These are phyloP conservation scores for Arxiozyma heterogenica DNA, from an alignment of 1,139 yeast genomes.

Conservation along the genomic window DNA sequence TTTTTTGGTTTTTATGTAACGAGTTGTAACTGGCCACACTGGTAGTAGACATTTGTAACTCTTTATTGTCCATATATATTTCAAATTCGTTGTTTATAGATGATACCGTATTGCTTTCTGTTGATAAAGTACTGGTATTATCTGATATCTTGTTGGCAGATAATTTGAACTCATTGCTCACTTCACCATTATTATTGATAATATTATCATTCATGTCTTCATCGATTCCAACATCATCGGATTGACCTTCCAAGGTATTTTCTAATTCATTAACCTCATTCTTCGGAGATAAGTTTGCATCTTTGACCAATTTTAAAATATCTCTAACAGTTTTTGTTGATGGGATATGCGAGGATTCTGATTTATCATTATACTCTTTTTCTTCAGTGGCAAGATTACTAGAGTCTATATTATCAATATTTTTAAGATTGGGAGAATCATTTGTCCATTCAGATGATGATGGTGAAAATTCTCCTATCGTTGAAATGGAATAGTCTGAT, in stretches of 20 bases:
- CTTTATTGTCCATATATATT: constrained; percentile 2
- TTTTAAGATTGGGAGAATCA: constrained; percentile 25
- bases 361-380: not conserved
- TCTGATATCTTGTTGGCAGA: not conserved
- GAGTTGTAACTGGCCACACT: constrained; percentile 5
- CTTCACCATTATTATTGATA: not conserved
- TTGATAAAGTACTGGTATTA: not conserved
- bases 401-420: constrained; percentile 9
- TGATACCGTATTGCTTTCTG: not conserved
- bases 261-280: not conserved
- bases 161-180: not conserved
- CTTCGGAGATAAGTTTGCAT: not conserved
- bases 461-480: constrained; percentile 39
- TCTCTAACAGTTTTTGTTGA: constrained; percentile 28
- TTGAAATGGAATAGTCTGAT: constrained; percentile 26
- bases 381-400: not conserved
- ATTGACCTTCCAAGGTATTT: not conserved
- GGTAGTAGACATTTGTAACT: constrained; percentile 4
- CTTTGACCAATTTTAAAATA: constrained; percentile 20
- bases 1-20: not conserved
- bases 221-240: not conserved
- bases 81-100: constrained; percentile 3
- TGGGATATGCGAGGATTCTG: constrained; percentile 13
- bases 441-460: constrained; percentile 35
- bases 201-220: not conserved